phyloP scores from a whole-genome alignment of 2,329 filamentous ascomycete genomes.

The Passalora sequoiae region DNA sequence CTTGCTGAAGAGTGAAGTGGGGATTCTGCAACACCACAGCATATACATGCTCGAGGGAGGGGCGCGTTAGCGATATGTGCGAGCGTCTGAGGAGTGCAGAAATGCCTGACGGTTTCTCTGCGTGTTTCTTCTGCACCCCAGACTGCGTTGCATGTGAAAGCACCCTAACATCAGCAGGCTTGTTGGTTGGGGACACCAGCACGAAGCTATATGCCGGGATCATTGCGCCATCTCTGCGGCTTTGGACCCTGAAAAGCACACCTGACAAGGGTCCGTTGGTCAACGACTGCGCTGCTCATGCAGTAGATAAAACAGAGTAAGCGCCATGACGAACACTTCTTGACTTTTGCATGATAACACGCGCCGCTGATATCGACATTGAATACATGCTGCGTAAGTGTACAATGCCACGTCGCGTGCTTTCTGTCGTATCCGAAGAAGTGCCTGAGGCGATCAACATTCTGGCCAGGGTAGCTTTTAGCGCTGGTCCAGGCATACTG shows the following conservation, averaged over 20 bases:
- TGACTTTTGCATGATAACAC: too few species aligned
- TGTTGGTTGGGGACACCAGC: conserved; percentile 6
- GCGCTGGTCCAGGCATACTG: too few species aligned
- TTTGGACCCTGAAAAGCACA: not conserved
- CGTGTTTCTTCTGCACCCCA: conserved; percentile 2
- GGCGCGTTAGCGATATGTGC: not conserved
- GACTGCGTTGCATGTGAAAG: conserved; percentile 2
- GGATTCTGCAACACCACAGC: too few species aligned
- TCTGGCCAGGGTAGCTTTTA: too few species aligned
- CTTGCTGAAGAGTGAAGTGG: conserved; percentile 1
- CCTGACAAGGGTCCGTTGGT: not conserved
- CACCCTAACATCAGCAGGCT: not conserved
- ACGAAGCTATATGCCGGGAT: conserved; percentile 3
- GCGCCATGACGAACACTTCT: not conserved
- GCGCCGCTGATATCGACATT: too few species aligned
- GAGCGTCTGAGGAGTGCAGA: too few species aligned
- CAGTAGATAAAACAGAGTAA: not conserved
- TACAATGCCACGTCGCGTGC: not conserved
- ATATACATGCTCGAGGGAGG: not conserved
- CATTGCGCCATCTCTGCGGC: conserved; percentile 3
- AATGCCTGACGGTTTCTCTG: not conserved
- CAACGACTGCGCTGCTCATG: not conserved
- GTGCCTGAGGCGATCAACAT: too few species aligned
- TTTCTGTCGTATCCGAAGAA: not conserved
- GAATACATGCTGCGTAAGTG: too few species aligned